Conservation (phyloP, 2,329 filamentous ascomycete species). For the Penicillium capsulatum region DNA sequence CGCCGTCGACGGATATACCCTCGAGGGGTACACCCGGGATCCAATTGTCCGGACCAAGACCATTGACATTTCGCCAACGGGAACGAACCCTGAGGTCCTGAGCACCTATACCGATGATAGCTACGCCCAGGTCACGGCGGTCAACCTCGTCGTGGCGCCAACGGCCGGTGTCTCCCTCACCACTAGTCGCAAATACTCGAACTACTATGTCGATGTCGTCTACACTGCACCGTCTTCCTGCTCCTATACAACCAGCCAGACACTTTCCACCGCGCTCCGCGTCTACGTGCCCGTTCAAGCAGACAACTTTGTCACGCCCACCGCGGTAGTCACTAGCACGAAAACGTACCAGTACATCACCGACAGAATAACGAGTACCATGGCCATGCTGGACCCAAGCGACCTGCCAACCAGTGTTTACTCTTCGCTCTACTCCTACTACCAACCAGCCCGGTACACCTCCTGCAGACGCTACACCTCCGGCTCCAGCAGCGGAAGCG, state of each 20-base stretch:
- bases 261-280: constrained; percentile 6
- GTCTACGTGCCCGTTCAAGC: constrained; percentile 8
- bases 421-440: constrained; percentile 5
- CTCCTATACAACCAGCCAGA: constrained; percentile 8
- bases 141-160: constrained; percentile 11
- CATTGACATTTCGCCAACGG: constrained; percentile 9
- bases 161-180: constrained; percentile 8
- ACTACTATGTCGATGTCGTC: constrained; percentile 10
- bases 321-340: constrained; percentile 3
- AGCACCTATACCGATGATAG: constrained; percentile 7
- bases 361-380: constrained; percentile 1
- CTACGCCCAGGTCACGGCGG: constrained; percentile 8
- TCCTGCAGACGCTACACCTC: constrained; percentile 6
- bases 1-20: constrained; percentile 4
- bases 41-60: constrained; percentile 6
- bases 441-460: constrained; percentile 8
- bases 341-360: constrained; percentile 8
- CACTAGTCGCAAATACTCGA: constrained; percentile 4
- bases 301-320: constrained; percentile 3
- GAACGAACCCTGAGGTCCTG: constrained; percentile 4
- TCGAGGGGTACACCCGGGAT: constrained; percentile 3
- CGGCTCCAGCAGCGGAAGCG: constrained; percentile 3
- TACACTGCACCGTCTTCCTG: constrained; percentile 15
- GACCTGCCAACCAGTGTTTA: constrained; percentile 8
- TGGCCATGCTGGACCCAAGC: constrained; percentile 5